Conservation (phyloP, 2,329 filamentous ascomycete species). For the Ascochyta clinopodiicola region DNA sequence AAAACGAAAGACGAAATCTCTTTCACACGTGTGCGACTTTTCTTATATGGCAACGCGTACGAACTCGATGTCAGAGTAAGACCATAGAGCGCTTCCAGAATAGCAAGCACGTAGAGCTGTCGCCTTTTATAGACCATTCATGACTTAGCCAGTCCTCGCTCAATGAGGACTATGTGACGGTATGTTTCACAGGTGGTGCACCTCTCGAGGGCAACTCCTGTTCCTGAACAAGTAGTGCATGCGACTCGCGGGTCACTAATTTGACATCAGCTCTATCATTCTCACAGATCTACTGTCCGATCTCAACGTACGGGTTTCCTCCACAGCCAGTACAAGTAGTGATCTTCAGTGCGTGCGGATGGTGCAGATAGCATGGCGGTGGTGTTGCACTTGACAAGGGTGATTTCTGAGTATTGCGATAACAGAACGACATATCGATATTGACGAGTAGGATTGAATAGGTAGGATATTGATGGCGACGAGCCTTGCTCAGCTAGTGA, state of each 20-base stretch:
- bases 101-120: neutral
- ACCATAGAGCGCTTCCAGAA: neutral
- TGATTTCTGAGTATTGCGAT: neutral
- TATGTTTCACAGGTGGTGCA: constrained; percentile 8
- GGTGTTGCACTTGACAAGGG: neutral
- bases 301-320: constrained; percentile 9
- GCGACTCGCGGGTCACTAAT: constrained; percentile 4
- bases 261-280: neutral
- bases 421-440: neutral
- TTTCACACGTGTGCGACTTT: too few species aligned
- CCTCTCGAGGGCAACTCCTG: constrained; percentile 2
- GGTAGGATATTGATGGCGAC: neutral
- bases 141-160: neutral
- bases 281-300: neutral
- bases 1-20: too few species aligned
- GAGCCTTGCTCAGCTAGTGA: neutral
- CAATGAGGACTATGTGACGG: neutral
- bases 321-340: constrained; percentile 11
- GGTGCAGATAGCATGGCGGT: constrained; percentile 7
- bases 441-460: neutral
- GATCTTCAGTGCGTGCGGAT: constrained; percentile 9
- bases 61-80: neutral
- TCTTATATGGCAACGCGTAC: too few species aligned
- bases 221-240: constrained; percentile 4
- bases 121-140: neutral